Conservation (phyloP, 2,329 filamentous ascomycete genomes). For the Cryphonectria nitschkei region DNA sequence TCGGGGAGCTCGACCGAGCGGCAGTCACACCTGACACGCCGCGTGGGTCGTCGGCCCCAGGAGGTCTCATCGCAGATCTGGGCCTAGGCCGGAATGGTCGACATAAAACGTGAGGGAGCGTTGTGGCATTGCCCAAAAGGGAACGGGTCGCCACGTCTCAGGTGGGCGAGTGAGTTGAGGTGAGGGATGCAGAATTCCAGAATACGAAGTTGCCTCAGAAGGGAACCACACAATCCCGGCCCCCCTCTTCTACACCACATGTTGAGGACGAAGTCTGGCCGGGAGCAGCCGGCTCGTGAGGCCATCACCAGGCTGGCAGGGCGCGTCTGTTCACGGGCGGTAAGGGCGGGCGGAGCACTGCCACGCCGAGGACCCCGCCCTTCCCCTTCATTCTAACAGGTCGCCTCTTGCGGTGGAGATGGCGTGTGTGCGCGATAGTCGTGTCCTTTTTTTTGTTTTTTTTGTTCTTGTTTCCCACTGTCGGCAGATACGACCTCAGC, state of each 20-base stretch:
- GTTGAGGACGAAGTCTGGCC: neutral
- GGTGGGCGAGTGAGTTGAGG: constrained; percentile 12
- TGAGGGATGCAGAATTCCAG: constrained; percentile 7
- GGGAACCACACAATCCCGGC: neutral
- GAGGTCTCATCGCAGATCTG: constrained; percentile 3
- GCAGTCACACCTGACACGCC: constrained; percentile 6
- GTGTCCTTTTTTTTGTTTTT: neutral
- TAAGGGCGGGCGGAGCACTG: constrained; percentile 7
- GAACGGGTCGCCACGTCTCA: constrained; percentile 19
- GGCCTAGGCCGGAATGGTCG: constrained; percentile 21
- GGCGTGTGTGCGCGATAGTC: neutral
- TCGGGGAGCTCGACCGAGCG: neutral
- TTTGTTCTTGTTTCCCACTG: neutral
- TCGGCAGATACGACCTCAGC: neutral
- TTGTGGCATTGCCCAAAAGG: constrained; percentile 20
- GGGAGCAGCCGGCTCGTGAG: neutral
- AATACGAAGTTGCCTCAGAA: constrained; percentile 19
- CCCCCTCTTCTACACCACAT: neutral
- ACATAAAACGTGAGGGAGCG: constrained; percentile 12
- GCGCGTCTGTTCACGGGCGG: constrained; percentile 1
- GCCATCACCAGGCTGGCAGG: neutral
- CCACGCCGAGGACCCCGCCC: constrained; percentile 7
- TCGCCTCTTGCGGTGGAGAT: neutral
- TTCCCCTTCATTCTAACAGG: constrained; percentile 2
- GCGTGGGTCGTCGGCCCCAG: constrained; percentile 15